Evolutionary conservation across 78 protist genomes (phyloP).

Genomic region (Dictyostelium firmibasis): DNA sequence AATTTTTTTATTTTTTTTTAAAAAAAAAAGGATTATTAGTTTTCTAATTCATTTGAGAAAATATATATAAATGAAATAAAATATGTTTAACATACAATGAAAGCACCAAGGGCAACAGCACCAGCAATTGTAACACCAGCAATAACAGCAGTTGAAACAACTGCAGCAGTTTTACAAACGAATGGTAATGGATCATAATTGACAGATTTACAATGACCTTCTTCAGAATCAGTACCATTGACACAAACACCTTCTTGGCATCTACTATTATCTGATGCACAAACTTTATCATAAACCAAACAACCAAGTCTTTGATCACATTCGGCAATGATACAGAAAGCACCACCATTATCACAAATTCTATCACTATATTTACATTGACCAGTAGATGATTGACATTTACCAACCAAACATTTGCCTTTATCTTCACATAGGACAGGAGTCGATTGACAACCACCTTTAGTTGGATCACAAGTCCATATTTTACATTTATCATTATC

Average conservation of each 20-base stretch:
- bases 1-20: no score
- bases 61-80: background rate
- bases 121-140: conserved; percentile 42
- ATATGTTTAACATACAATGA: background rate
- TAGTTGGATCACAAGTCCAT: background rate
- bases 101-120: conserved; percentile 26
- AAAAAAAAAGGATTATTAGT: no score
- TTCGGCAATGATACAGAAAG: background rate
- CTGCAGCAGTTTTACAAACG: conserved; percentile 16
- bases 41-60: no score
- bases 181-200: conserved; percentile 19
- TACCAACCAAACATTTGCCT: conserved; percentile 16
- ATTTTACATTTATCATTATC: conserved; percentile 4
- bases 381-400: conserved; percentile 2
- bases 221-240: background rate
- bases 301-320: conserved; percentile 54
- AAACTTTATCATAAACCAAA: background rate
- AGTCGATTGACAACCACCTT: conserved; percentile 43
- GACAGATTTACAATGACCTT: conserved; percentile 1
- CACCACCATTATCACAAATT: conserved; percentile 1
- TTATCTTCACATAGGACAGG: conserved; percentile 23
- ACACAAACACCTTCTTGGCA: conserved; percentile 32
- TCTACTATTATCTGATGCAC: conserved; percentile 10
- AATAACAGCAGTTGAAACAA: conserved; percentile 17
- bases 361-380: background rate